These are phyloP conservation scores for Cytospora leucostoma DNA, from an alignment of 2,329 filamentous ascomycete species.

Conservation along the genomic window DNA sequence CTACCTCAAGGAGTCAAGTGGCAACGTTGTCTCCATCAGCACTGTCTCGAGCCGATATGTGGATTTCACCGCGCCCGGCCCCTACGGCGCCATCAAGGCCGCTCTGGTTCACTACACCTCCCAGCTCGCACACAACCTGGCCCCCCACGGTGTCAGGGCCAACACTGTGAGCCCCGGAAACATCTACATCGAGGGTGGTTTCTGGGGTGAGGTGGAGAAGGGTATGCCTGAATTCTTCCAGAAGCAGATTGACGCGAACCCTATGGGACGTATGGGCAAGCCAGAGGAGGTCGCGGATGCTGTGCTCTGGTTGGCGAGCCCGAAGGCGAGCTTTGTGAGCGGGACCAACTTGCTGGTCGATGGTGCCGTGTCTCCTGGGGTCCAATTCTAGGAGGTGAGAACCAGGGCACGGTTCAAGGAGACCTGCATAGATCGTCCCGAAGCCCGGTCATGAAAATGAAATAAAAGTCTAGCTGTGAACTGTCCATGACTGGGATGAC, in stretches of 20 bases:
- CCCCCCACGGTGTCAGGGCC: conserved; percentile 39
- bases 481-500: too few species aligned
- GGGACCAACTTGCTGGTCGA: conserved; percentile 30
- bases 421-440: too few species aligned
- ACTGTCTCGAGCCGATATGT: conserved; percentile 40
- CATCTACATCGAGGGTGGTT: conserved; percentile 40
- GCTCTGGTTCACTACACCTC: conserved; percentile 41
- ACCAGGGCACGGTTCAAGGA: too few species aligned
- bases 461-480: too few species aligned
- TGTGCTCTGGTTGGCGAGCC: conserved; percentile 29
- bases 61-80: conserved; percentile 40
- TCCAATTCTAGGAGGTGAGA: conserved; percentile 24
- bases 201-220: conserved; percentile 39
- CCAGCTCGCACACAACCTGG: conserved; percentile 38
- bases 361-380: conserved; percentile 28
- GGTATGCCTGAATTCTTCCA: conserved; percentile 36
- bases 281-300: conserved; percentile 31
- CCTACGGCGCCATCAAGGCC: conserved; percentile 41
- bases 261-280: conserved; percentile 29
- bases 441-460: too few species aligned
- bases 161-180: conserved; percentile 41
- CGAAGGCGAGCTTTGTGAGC: conserved; percentile 28
- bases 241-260: conserved; percentile 28
- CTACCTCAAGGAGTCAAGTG: conserved; percentile 37
- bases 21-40: conserved; percentile 39